Evolutionary conservation across 1,284 basidiomycete species (phyloP).

Genomic region (Cryptococcus sp.): DNA sequence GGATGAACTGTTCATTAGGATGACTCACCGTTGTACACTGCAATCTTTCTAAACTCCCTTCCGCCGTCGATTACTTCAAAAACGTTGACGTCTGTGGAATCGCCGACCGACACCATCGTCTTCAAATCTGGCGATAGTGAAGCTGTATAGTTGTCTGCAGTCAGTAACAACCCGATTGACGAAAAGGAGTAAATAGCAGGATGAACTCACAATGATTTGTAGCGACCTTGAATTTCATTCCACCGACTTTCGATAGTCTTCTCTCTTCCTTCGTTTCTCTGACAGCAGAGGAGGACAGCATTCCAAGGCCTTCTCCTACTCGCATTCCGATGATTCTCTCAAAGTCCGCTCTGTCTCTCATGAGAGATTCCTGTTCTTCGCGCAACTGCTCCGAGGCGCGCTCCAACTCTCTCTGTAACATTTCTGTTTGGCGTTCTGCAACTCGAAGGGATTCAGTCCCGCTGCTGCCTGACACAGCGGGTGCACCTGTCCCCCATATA

Average conservation of each 20-base stretch:
- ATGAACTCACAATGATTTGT: constrained; percentile 51
- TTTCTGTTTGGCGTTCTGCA: constrained; percentile 7
- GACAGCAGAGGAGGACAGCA: not conserved
- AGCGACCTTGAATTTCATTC: constrained; percentile 43
- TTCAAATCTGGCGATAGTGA: constrained; percentile 50
- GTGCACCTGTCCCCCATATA: constrained; percentile 17
- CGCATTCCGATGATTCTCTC: constrained; percentile 27
- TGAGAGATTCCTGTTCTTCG: constrained; percentile 9
- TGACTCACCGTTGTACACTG: constrained; percentile 40
- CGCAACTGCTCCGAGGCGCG: constrained; percentile 17
- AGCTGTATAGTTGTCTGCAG: constrained; percentile 23
- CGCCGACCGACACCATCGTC: constrained; percentile 52
- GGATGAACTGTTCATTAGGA: not conserved
- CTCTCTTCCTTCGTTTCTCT: constrained; percentile 24
- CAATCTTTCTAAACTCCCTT: constrained; percentile 45
- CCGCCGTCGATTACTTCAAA: constrained; percentile 51
- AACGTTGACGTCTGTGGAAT: constrained; percentile 50
- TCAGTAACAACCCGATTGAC: not conserved
- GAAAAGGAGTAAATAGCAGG: too few species aligned
- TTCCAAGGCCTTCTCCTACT: constrained; percentile 2
- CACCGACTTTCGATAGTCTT: constrained; percentile 41
- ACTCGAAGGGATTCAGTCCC: constrained; percentile 1
- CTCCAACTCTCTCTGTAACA: constrained; percentile 16
- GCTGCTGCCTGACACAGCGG: not conserved
- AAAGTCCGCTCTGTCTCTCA: constrained; percentile 24